Conservation (phyloP, 345 rosid species). For the Ceriops zippeliana region DNA sequence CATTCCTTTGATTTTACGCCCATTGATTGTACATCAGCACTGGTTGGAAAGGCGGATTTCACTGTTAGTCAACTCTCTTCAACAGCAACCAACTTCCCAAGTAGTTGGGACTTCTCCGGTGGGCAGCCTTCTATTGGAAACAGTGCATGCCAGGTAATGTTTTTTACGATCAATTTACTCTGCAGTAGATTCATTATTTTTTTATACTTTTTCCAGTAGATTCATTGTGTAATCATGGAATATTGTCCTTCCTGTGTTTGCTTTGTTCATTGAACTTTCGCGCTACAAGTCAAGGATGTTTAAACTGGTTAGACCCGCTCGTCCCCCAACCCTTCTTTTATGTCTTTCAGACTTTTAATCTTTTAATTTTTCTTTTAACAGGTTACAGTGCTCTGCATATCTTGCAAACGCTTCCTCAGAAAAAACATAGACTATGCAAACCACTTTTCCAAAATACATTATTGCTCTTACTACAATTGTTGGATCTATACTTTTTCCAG, state of each 20-base stretch:
- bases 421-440: too few relatives aligned
- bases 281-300: not conserved
- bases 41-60: conserved; percentile 93
- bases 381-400: too few relatives aligned
- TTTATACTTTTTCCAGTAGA: too few relatives aligned
- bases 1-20: conserved; percentile 6
- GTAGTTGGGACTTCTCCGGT: conserved; percentile 55
- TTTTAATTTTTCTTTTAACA: too few relatives aligned
- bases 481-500: too few relatives aligned
- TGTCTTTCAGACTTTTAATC: too few relatives aligned
- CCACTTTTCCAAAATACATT: too few relatives aligned
- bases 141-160: conserved; percentile 55
- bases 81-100: conserved; percentile 62
- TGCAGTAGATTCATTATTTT: too few relatives aligned
- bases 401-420: too few relatives aligned
- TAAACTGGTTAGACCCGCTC: not conserved
- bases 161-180: not conserved
- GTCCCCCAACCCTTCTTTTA: too few relatives aligned
- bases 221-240: not conserved
- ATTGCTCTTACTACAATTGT: too few relatives aligned
- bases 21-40: conserved; percentile 42
- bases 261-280: not conserved
- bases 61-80: conserved; percentile 92
- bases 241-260: not conserved
- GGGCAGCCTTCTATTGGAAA: conserved; percentile 64